Evolutionary conservation across 202 grass and related monocot genomes (phyloP).

Genomic region (Setaria viridis): DNA sequence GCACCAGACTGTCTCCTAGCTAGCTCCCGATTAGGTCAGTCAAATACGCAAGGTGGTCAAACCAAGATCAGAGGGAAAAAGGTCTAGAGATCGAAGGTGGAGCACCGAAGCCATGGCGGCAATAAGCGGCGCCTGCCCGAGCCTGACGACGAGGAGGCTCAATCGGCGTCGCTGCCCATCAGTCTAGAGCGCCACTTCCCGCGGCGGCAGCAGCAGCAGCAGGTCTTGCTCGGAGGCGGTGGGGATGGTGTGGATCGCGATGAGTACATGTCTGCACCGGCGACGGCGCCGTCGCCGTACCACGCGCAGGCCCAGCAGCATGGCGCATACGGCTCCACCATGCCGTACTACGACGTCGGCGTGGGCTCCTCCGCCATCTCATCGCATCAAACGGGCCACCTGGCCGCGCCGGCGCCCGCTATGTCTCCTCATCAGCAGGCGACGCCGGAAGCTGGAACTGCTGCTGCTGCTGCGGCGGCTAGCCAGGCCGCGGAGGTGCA

Average conservation of each 20-base stretch:
- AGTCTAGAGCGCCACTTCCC: background rate
- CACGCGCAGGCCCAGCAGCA: background rate
- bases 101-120: slow-evolving; percentile 26
- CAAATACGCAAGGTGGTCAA: slow-evolving; percentile 25
- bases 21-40: slow-evolving; percentile 21
- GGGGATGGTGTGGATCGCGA: background rate
- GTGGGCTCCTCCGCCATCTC: background rate
- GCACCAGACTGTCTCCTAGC: background rate
- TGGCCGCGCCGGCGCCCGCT: background rate
- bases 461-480: no score
- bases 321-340: background rate
- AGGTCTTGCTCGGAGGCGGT: background rate
- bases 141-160: background rate
- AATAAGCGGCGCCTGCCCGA: slow-evolving; percentile 19
- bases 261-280: background rate
- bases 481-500: background rate
- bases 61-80: slow-evolving; percentile 11
- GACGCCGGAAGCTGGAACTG: background rate
- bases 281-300: background rate
- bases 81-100: slow-evolving; percentile 32
- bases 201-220: background rate
- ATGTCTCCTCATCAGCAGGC: background rate
- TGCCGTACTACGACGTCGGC: background rate
- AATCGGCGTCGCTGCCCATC: background rate
- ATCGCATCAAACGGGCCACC: background rate